A percentile compares a stretch with the other conserved stretches of the same genome.
phyloP scores from a whole-genome alignment of 352 stramenopile species.

The Phytophthora pistaciae region DNA sequence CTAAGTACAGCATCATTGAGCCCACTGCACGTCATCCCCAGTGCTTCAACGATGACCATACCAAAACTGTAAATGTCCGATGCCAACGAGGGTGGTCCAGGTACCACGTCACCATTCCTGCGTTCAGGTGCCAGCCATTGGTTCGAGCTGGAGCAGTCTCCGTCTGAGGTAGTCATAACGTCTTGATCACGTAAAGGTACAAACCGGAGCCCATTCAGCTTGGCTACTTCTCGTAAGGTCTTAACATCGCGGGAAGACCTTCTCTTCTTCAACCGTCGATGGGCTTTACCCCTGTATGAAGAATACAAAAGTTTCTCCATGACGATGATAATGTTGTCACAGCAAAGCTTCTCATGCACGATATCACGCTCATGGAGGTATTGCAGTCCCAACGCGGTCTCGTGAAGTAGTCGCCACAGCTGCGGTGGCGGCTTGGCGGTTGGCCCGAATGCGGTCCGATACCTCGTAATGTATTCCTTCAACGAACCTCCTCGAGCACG shows the following conservation, averaged over 20 bases:
- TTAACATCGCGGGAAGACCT: neutral
- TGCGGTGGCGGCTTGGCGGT: slow-evolving; percentile 7
- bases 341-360: slow-evolving; percentile 28
- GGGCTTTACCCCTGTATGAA: neutral
- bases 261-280: neutral
- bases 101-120: neutral
- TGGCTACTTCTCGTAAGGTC: slow-evolving; percentile 26
- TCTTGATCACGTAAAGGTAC: slow-evolving; percentile 7
- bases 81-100: slow-evolving; percentile 27
- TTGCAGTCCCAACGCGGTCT: slow-evolving; percentile 36
- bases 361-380: slow-evolving; percentile 49
- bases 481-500: slow-evolving; percentile 22
- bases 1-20: neutral
- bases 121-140: slow-evolving; percentile 25
- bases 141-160: neutral
- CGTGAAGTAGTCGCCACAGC: slow-evolving; percentile 32
- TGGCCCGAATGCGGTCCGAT: neutral
- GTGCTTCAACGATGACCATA: slow-evolving; percentile 28
- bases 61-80: slow-evolving; percentile 44
- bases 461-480: slow-evolving; percentile 11
- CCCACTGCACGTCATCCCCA: neutral
- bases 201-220: slow-evolving; percentile 30
- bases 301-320: slow-evolving; percentile 10
- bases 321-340: slow-evolving; percentile 35
- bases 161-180: neutral